These are phyloP conservation scores for Priceomyces castillae DNA, from an alignment of 805 yeast species.

Conservation along the genomic window DNA sequence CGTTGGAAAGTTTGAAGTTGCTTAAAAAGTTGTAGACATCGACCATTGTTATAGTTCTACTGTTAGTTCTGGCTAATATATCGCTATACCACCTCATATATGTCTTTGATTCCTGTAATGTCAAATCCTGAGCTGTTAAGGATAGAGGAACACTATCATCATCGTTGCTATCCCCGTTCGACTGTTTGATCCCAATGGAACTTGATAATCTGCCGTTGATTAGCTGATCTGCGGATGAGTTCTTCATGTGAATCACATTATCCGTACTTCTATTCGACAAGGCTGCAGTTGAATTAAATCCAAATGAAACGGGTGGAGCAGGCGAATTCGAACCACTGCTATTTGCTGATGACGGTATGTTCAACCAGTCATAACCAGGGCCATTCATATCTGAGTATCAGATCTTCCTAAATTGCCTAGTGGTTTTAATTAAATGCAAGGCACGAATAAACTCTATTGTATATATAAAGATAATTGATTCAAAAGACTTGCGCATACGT, in stretches of 20 bases:
- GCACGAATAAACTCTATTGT: neutral
- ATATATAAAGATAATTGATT: neutral
- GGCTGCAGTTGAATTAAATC: constrained; percentile 9
- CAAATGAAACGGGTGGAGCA: constrained; percentile 14
- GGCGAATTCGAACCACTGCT: constrained; percentile 11
- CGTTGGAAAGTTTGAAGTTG: constrained; percentile 65
- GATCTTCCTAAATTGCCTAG: neutral
- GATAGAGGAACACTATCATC: constrained; percentile 55
- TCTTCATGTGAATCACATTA: constrained; percentile 5
- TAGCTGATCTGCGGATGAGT: constrained; percentile 14
- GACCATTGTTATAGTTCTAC: constrained; percentile 60
- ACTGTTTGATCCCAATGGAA: neutral
- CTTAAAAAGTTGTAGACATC: constrained; percentile 79
- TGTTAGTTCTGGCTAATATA: constrained; percentile 66
- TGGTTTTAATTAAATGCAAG: neutral
- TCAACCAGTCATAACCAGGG: constrained; percentile 54
- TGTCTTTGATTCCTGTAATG: constrained; percentile 76
- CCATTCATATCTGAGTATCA: constrained; percentile 18
- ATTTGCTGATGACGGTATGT: constrained; percentile 24
- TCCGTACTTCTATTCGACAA: constrained; percentile 4
- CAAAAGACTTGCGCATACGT: neutral
- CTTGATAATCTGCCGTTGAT: neutral
- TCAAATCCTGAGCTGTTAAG: constrained; percentile 62
- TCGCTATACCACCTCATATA: constrained; percentile 94
- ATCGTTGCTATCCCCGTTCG: constrained; percentile 1